Evolutionary conservation across 805 yeast genomes (phyloP), one percentile per base, ranked within the genome.

Genomic region (Pichia eremophila): DNA sequence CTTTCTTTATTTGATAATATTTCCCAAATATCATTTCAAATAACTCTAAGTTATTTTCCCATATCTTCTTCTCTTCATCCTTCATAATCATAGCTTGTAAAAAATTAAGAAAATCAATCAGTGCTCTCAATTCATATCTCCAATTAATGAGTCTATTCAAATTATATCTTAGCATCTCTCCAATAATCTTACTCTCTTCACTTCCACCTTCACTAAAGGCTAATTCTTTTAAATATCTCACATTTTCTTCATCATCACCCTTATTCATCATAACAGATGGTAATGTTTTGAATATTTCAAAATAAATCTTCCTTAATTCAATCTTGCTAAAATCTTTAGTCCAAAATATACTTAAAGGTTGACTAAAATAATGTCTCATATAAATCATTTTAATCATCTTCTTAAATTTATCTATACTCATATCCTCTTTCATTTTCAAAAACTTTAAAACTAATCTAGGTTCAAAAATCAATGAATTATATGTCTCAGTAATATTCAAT

Each of bases 321-420:
- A 62, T 59, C 10, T 51, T 52, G 18, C 56, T 43, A 36, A 57
- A 56, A 41, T 63, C 61, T 39, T 61, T 56, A 1, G 63, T 57
- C 67, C 67, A 64, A 47, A 65, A 54, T 12, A 65, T 50, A 2
- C 62, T 54, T 31, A 65, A 52, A 5, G 69, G 69, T 47, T 65
- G 67, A 41, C 58, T 57, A 41, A 51, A 65, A 49, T 61, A 65
- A 46, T 65, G 68, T 27, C 57, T 51, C 69, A 65, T 65, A 43
- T 62, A 63, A 18, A 62, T 54, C 19, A 62, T 48, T 34, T 65
- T 65, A 58, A 65, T 59, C 43, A 55, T 53, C 44, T 60, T 56
- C 34, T 58, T 54, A 44, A 65, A 63, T 31, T 62, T 61, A 5
- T 55, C 39, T 35, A 64, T 56, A 52, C 66, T 62, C 14, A 63